Conservation (phyloP, 2,329 filamentous ascomycete species). For the Fusarium sp. region DNA sequence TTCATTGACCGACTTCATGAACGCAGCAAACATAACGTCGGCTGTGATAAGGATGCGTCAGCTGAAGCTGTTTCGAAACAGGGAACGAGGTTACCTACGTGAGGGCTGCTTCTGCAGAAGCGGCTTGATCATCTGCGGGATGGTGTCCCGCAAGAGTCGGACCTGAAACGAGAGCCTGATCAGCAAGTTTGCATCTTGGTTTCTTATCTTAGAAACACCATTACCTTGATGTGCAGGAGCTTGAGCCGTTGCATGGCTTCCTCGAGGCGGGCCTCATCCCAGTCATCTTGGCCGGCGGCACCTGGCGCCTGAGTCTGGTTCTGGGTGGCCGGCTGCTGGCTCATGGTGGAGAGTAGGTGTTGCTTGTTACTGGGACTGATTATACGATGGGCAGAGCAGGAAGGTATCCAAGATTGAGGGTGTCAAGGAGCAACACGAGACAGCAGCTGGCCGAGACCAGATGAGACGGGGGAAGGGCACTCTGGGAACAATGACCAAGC, state of each 20-base stretch:
- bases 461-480: constrained; percentile 23
- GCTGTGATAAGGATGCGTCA: constrained; percentile 57
- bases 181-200: constrained; percentile 36
- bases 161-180: constrained; percentile 47
- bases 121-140: constrained; percentile 62
- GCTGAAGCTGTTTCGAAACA: constrained; percentile 29
- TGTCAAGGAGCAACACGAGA: constrained; percentile 35
- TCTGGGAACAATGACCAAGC: constrained; percentile 15
- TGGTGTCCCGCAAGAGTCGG: constrained; percentile 55
- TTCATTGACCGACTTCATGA: constrained; percentile 63
- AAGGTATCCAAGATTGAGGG: constrained; percentile 26
- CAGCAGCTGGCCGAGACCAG: constrained; percentile 21
- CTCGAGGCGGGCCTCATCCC: constrained; percentile 67
- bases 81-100: constrained; percentile 59
- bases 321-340: constrained; percentile 39
- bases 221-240: constrained; percentile 69
- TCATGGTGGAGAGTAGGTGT: constrained; percentile 35
- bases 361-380: constrained; percentile 12
- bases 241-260: constrained; percentile 67
- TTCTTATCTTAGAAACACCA: constrained; percentile 15
- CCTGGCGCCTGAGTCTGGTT: constrained; percentile 38
- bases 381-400: background rate
- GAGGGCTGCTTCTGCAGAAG: constrained; percentile 65
- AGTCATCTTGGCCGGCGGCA: constrained; percentile 51
- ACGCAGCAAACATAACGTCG: constrained; percentile 63